Evolutionary conservation across 2,329 filamentous ascomycete genomes (phyloP).

Genomic region (Phyllosticta paracitricarpa): DNA sequence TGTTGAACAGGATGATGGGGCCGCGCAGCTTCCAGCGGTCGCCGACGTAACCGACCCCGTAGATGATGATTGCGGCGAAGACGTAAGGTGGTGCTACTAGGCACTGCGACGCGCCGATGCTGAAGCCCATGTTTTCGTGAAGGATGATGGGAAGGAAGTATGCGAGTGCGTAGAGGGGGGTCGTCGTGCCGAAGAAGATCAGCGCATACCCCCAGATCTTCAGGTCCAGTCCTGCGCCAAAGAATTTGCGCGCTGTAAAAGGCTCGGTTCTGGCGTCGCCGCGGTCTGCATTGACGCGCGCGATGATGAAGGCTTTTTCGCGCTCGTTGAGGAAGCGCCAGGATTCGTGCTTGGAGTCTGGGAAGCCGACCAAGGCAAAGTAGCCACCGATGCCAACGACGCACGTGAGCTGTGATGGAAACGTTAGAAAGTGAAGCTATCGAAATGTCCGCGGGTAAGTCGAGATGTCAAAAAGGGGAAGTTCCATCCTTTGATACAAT

Average conservation of each 20-base stretch:
- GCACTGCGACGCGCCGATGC: constrained; percentile 54
- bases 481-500: too few species aligned
- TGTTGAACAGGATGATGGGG: constrained; percentile 56
- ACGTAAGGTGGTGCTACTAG: constrained; percentile 47
- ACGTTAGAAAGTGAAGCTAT: neutral
- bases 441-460: too few species aligned
- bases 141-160: constrained; percentile 76
- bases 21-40: constrained; percentile 59
- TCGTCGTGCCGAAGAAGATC: constrained; percentile 54
- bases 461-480: too few species aligned
- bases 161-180: constrained; percentile 63
- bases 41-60: constrained; percentile 50
- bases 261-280: constrained; percentile 40
- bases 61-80: constrained; percentile 28
- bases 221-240: constrained; percentile 37
- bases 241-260: constrained; percentile 39
- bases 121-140: constrained; percentile 51
- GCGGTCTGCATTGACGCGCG: constrained; percentile 43
- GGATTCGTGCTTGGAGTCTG: constrained; percentile 31
- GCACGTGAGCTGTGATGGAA: constrained; percentile 24
- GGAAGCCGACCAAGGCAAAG: constrained; percentile 37
- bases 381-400: constrained; percentile 31
- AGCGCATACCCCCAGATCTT: constrained; percentile 48
- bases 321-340: constrained; percentile 36
- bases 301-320: constrained; percentile 41